Conservation (phyloP, 1,284 basidiomycete species). For the Heliocybe sulcata region DNA sequence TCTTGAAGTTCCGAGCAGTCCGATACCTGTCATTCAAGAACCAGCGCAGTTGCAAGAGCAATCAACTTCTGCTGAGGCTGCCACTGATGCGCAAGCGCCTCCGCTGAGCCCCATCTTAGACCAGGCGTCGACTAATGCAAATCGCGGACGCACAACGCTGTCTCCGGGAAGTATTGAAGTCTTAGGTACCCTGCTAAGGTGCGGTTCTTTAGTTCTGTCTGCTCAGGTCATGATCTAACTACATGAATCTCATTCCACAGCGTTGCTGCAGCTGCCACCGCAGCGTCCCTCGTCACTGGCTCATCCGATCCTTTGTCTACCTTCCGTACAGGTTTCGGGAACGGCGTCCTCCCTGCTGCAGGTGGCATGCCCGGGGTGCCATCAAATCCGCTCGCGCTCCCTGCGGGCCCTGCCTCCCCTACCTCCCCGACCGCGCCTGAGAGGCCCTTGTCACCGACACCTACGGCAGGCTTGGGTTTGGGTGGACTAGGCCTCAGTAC, state of each 20-base stretch:
- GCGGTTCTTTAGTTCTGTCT: constrained; percentile 13
- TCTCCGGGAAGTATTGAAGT: constrained; percentile 73
- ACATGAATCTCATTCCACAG: constrained; percentile 26
- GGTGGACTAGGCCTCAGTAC: constrained; percentile 16
- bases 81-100: constrained; percentile 10
- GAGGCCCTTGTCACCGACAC: constrained; percentile 37
- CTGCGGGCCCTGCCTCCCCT: constrained; percentile 15
- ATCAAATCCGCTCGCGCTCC: constrained; percentile 11
- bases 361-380: constrained; percentile 18
- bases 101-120: constrained; percentile 15
- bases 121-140: constrained; percentile 7
- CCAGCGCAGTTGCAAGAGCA: neutral
- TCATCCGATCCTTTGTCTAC: constrained; percentile 53
- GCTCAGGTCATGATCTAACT: constrained; percentile 1
- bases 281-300: constrained; percentile 63
- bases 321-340: constrained; percentile 24
- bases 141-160: constrained; percentile 23
- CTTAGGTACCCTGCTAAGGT: constrained; percentile 75
- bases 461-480: constrained; percentile 33
- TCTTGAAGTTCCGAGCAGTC: neutral
- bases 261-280: constrained; percentile 75
- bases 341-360: neutral
- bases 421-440: constrained; percentile 16
- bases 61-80: constrained; percentile 1
- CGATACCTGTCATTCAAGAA: neutral